Evolutionary conservation across 2,329 filamentous ascomycete species (phyloP), one percentile per base, ranked within the genome.

Genomic region (Capronia coronata): DNA sequence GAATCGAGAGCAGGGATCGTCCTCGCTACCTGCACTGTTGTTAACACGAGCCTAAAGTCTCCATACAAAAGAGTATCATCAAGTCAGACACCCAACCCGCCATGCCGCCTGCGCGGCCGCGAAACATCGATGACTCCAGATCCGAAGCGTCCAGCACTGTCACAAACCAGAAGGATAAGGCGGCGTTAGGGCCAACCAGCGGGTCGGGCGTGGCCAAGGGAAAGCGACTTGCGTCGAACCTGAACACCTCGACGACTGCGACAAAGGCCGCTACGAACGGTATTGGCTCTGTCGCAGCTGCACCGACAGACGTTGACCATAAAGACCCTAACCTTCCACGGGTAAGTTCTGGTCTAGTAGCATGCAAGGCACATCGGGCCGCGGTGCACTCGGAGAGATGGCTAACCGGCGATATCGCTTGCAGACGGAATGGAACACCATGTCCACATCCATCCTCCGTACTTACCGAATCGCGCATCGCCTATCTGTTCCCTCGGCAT

Each of bases 381-480:
- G 22, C 29, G 14, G 5, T 37, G 13, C 43, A 40, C 32, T 45
- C 34, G 16, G 34, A 40, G 30, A 25, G 14, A 35, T 25, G 38
- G 22, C 37, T 55, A 30, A 34, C 34, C 23, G 34, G 3, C 32
- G 3, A 49, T 21, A 9, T 16, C n/a, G 30, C 30, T 50, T 48
- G 9, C 35, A 55, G 54, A 58, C 53, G 13, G 51, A 54, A 43
- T 57, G 55, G 55, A 38, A 42, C 43, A 47, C 52, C 18, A 46
- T 56, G 19, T 43, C 57, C 16, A 48, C 42, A 8, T 42, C 47
- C 11, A 27, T 52, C 55, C 70, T 75, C 40, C 70, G 74, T 59
- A 66, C 70, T 53, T 75, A 75, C 61, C 68, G 72, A 49, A 69
- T 73, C 50, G 67, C 68, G 57, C 70, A 74, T 58, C 71, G 68